These are phyloP conservation scores for Astraeus odoratus DNA, from an alignment of 768 basidiomycete genomes.

Conservation along the genomic window DNA sequence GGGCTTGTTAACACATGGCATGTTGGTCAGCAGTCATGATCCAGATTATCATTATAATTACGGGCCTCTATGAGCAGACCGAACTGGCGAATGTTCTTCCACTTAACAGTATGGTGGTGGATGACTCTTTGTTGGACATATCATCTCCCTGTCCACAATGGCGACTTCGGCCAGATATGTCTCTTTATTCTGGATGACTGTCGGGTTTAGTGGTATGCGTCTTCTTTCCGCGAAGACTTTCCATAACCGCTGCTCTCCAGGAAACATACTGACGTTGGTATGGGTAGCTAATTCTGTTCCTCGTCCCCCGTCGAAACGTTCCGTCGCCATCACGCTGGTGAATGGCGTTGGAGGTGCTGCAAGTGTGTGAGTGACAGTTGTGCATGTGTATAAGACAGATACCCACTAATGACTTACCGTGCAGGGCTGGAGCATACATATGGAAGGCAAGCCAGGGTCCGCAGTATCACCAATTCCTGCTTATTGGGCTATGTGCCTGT, in stretches of 20 bases:
- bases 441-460: conserved; percentile 62
- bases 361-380: conserved; percentile 37
- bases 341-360: conserved; percentile 57
- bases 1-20: conserved; percentile 50
- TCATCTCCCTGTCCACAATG: conserved; percentile 50
- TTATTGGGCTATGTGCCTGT: conserved; percentile 36
- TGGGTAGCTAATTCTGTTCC: conserved; percentile 61
- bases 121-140: conserved; percentile 50
- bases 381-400: background rate
- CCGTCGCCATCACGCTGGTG: conserved; percentile 56
- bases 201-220: conserved; percentile 36
- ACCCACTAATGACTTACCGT: background rate
- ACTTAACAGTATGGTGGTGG: conserved; percentile 52
- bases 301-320: conserved; percentile 47
- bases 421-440: conserved; percentile 52
- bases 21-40: conserved; percentile 30
- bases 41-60: too few species aligned
- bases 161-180: conserved; percentile 48
- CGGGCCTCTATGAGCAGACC: conserved; percentile 29
- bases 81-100: conserved; percentile 63
- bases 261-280: conserved; percentile 40
- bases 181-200: conserved; percentile 58
- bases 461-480: conserved; percentile 56
- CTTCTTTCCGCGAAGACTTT: background rate
- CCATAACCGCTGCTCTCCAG: conserved; percentile 13